Evolutionary conservation across 2,329 filamentous ascomycete species (phyloP), one percentile per base, ranked within the genome.

Genomic region (Arthrobotrys iridis): DNA sequence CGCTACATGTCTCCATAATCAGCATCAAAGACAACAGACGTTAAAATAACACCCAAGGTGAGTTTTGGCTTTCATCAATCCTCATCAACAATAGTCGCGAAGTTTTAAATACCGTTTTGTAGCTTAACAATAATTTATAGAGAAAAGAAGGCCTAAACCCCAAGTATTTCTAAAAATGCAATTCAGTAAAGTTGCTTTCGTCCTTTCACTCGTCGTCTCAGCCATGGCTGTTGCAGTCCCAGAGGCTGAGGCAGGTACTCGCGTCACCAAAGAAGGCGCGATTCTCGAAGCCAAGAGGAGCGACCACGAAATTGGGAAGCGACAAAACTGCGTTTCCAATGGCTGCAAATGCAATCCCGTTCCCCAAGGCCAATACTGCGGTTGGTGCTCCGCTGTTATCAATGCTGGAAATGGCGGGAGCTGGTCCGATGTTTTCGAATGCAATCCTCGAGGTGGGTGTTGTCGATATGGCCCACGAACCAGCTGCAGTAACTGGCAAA

Each of bases 351-450:
- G 64, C 33, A 18, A 7, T 1, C 15, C 18, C 4, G 24, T 28
- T 18, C 11, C 18, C 3, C 48, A 55, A 20, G 64, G 64, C 10
- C 40, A 50, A n/a, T 68, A 68, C 41, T 68, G 64, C 11, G 64
- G 64, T 2, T 68, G 64, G 64, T 68, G 64, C 20, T 40, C 6
- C 22, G 64, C 50, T 15, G 50, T 68, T 1, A 59, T 28, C 13
- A 35, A 30, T 10, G 13, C 64, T 4, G 64, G 64, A 4, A 41
- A 1, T 6, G 64, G 64, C 2, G 64, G 64, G 1, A 40, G 50
- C 35, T 68, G 64, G 64, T 59, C 50, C 5, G 64, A 68, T 59
- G 64, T 59, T 10, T 68, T 48, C 41, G 50, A 68, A 20, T 68
- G 64, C n/a, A 28, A 33, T 24, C 43, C 50, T 13, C 13, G 18